Evolutionary conservation across 2,329 filamentous ascomycete genomes (phyloP), one percentile per base, ranked within the genome.

Genomic region (Trichoderma guizhouense): DNA sequence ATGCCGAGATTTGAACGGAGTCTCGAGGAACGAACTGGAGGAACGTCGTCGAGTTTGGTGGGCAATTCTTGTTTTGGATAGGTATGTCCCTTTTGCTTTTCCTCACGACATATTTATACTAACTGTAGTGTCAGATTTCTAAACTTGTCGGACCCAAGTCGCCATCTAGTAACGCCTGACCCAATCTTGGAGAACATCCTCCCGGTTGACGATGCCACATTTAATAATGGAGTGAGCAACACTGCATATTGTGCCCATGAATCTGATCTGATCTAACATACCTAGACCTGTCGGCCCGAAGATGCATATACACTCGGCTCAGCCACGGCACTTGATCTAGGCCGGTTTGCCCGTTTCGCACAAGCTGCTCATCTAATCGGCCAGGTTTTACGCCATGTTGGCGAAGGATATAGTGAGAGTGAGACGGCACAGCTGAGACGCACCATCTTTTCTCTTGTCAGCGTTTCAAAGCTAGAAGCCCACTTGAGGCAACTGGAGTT

Each of bases 371-470:
- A 71, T 53, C 43, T 73, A 28, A 64, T 73, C 26, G 71, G 72
- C 34, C 70, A 73, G 28, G 72, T 71, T 18, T 34, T 73, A 7
- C 63, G 24, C 2, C 63, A 68, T 5, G 53, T 68, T 26, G 53
- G 39, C 26, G 65, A 72, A 47, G 39, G 60, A 24, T 66, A n/a
- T 5, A 26, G 39, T 3, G 67, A 69, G 39, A 62, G 60, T 24
- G 70, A 69, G 24, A 73, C 63, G 11, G 69, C 72, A 15, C 72
- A 73, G 51, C 34, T 73, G 43, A 68, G 72, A n/a, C 70, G 72
- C 28, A 73, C 72, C 8, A 73, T 73, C 5, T 67, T 73, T 21
- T 69, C 72, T 2, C 39, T 73, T 1, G 70, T 73, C 9, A 72
- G 51, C 15, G 58, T 73, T 28, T 66, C 62, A 7, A 58, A 26